These are phyloP conservation scores for Calonectria fujianensis DNA, from an alignment of 2,329 filamentous ascomycete species.

Conservation along the genomic window DNA sequence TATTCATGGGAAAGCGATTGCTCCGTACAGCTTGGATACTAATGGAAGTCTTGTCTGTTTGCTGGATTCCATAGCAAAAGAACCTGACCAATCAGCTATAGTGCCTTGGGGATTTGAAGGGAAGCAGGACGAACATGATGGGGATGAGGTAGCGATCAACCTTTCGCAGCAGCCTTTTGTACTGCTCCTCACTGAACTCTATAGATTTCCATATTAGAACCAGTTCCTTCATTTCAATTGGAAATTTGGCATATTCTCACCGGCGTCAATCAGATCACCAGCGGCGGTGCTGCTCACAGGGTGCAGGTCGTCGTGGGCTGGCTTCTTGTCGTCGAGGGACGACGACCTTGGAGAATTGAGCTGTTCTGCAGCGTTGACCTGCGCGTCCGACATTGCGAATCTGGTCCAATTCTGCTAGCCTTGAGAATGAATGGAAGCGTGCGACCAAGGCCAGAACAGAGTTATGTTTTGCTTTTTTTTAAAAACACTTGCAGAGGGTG, in stretches of 20 bases:
- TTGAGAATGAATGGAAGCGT: not conserved
- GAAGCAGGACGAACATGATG: not conserved
- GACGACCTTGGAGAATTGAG: not conserved
- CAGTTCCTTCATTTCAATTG: not conserved
- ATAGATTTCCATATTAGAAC: not conserved
- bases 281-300: not conserved
- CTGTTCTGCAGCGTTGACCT: not conserved
- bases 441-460: too few species aligned
- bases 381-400: not conserved
- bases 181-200: constrained; percentile 8
- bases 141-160: constrained; percentile 20
- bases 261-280: constrained; percentile 4
- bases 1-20: too few species aligned
- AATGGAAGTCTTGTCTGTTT: constrained; percentile 16
- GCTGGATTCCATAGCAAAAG: constrained; percentile 22
- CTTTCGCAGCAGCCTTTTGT: constrained; percentile 22
- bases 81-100: not conserved
- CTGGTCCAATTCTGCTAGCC: not conserved
- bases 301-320: not conserved
- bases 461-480: not conserved
- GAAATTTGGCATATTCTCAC: not conserved
- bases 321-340: not conserved
- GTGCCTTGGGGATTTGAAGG: fast-evolving
- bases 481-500: not conserved
- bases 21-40: constrained; percentile 15